Evolutionary conservation across 257 asterid genomes (phyloP).

Genomic region (Scutellaria baicalensis): DNA sequence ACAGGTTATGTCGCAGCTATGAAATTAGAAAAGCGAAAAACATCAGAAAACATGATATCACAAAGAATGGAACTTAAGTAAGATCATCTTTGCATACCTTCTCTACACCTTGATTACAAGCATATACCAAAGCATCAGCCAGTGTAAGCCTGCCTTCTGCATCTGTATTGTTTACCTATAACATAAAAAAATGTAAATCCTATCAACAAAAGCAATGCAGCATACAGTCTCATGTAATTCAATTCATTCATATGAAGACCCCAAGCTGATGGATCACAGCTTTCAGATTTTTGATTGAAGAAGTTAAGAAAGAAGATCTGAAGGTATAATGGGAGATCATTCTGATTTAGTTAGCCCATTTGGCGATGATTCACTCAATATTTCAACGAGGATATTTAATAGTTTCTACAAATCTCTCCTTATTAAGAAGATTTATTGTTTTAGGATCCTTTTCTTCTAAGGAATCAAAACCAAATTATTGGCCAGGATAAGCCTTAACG

Average conservation of each 20-base stretch:
- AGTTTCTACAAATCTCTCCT: neutral
- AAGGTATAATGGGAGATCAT: neutral
- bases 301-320: neutral
- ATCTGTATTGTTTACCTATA: conserved; percentile 90
- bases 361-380: neutral
- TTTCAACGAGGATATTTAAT: neutral
- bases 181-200: neutral
- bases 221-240: neutral
- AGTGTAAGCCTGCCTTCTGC: conserved; percentile 97
- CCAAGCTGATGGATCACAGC: neutral
- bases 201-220: neutral
- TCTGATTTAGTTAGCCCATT: neutral
- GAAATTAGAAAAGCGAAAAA: neutral
- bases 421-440: neutral
- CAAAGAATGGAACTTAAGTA: neutral
- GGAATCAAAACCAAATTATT: neutral
- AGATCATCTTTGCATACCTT: conserved; percentile 43
- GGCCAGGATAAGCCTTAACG: neutral
- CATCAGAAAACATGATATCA: neutral
- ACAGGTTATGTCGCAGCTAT: neutral
- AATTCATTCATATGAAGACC: neutral
- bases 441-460: neutral
- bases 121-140: conserved; percentile 92
- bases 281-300: neutral
- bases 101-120: conserved; percentile 91